These are phyloP conservation scores for Solanum habrochaites DNA, from an alignment of 257 asterid genomes.

Conservation along the genomic window DNA sequence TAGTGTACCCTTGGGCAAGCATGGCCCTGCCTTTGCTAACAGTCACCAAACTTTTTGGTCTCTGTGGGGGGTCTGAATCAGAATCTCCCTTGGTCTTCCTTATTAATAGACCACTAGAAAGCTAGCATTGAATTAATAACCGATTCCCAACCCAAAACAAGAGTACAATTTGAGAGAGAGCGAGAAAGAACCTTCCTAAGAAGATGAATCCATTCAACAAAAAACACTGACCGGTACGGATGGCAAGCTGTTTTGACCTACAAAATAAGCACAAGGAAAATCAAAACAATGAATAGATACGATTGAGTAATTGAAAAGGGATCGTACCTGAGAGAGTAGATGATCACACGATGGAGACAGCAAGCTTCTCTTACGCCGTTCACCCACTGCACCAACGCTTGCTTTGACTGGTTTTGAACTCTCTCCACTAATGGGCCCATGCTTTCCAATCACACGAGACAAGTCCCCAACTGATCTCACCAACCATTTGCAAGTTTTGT, in stretches of 20 bases:
- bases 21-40: background rate
- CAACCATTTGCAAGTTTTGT: background rate
- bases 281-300: background rate
- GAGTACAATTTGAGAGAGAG: background rate
- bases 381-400: slow-evolving; percentile 51
- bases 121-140: background rate
- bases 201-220: slow-evolving; percentile 85
- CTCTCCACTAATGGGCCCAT: slow-evolving; percentile 11
- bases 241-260: slow-evolving; percentile 81
- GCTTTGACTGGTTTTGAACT: slow-evolving; percentile 38
- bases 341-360: slow-evolving; percentile 78
- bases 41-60: background rate
- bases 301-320: background rate
- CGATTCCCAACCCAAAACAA: background rate
- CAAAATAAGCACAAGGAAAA: background rate
- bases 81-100: background rate
- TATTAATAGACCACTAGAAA: background rate
- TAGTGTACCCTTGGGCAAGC: no score
- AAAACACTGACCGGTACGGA: slow-evolving; percentile 91
- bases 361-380: slow-evolving; percentile 94
- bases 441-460: slow-evolving; percentile 8
- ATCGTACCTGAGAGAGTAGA: slow-evolving; percentile 54
- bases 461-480: background rate
- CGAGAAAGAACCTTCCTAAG: slow-evolving; percentile 61
- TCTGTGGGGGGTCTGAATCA: background rate